Percentiles rank a stretch among this genome's conserved stretches.
Evolutionary conservation across 164 flowering plant genomes (phyloP).

Genomic region (grape (Vitis vinifera)): ASM3070453v1 NC_081805.1:94001-94500

Average conservation of each 20-base stretch:
- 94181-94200: conserved; percentile 13
- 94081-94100: conserved; percentile 52
- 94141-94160: conserved; percentile 18
- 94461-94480: conserved; percentile 39
- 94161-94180: conserved; percentile 23
- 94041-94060: conserved; percentile 56
- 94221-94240: conserved; percentile 17
- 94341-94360: conserved; percentile 98
- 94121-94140: conserved; percentile 55
- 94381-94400: conserved; percentile 26
- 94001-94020: conserved; percentile 77
- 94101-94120: conserved; percentile 75
- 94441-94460: conserved; percentile 47
- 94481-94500: conserved; percentile 50
- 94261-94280: conserved; percentile 22
- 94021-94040: conserved; percentile 64
- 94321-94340: conserved; percentile 51
- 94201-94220: conserved; percentile 15
- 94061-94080: conserved; percentile 63
- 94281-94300: conserved; percentile 26
- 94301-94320: conserved; percentile 44
- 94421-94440: conserved; percentile 44
- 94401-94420: conserved; percentile 33
- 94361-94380: conserved; percentile 38
- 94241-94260: conserved; percentile 16